Evolutionary conservation across 352 stramenopile genomes (phyloP).

Genomic region (Phytophthora foliorum): DNA sequence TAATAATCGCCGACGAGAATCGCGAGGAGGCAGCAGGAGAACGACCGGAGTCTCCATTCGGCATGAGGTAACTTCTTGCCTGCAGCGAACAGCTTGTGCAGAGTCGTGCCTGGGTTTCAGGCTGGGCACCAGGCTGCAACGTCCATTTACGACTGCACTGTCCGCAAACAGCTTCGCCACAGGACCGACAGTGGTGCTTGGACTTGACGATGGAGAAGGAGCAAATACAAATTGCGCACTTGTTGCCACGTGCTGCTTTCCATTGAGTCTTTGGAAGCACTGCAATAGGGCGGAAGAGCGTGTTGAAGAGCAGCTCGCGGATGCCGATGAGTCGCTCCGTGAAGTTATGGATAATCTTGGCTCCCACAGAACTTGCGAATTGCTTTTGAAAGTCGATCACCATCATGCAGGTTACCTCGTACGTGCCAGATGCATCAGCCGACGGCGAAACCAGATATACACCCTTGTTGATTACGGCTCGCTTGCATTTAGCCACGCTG

Average conservation of each 20-base stretch:
- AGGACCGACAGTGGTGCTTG: constrained; percentile 86
- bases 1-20: constrained; percentile 35
- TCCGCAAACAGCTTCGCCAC: constrained; percentile 82
- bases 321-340: constrained; percentile 83
- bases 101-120: constrained; percentile 75
- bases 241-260: constrained; percentile 66
- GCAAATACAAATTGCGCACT: constrained; percentile 73
- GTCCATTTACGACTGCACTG: constrained; percentile 88
- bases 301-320: constrained; percentile 87
- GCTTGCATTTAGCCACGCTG: constrained; percentile 90
- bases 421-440: constrained; percentile 47
- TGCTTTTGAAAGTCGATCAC: constrained; percentile 90
- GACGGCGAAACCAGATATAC: constrained; percentile 71
- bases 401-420: constrained; percentile 89
- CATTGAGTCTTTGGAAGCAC: constrained; percentile 69
- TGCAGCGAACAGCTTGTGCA: constrained; percentile 87
- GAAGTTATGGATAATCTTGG: constrained; percentile 85
- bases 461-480: constrained; percentile 85
- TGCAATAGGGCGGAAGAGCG: constrained; percentile 77
- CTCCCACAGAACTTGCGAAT: constrained; percentile 63
- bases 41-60: constrained; percentile 36
- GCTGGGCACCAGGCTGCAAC: constrained; percentile 67
- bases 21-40: constrained; percentile 50
- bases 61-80: constrained; percentile 65
- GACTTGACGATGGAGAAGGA: constrained; percentile 81